Evolutionary conservation across 2,329 filamentous ascomycete genomes (phyloP), one percentile per base, ranked within the genome.

Genomic region (Epichloe typhina): DNA sequence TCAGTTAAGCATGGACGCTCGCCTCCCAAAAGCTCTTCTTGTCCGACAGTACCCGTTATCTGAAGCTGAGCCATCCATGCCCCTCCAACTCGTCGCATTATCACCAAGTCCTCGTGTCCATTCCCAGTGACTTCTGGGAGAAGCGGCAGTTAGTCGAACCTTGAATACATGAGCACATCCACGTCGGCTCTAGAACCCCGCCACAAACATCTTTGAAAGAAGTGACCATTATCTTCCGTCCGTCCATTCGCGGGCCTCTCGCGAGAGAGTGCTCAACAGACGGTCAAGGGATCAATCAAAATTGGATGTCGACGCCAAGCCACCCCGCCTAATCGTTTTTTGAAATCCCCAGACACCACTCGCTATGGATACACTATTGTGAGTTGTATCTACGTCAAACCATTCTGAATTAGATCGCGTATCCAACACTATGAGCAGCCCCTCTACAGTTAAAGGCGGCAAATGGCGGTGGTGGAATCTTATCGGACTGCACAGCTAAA

Each of bases 301-400:
- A 9, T 21, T 31, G 26, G 42, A 31, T 15, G 23, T 46, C 1
- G 44, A 8, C 21, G 8, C 13, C 46, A 35, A 23, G 11, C 40
- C 17, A 31, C 8, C 19, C 26, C 19, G 26, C 39, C n/a, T 37
- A 15, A 15, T 5, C 9, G 8, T 19, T n/a, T 19, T n/a, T 31
- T 5, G 21, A 31, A 15, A 35, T 21, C 15, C 13, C n/a, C 31
- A 6, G 11, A 21, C 40, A 13, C 17, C 19, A 21, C 40, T 26
- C 13, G 36, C n/a, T 11, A 82, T 82, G 79, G 79, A 82, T 64
- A 82, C 79, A 53, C 64, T 82, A 60, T 69, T 82, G 77, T 81
- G 71, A 67, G 78, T 76, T 36, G 21, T n/a, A 35, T 15, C 13
- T 21, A 15, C 8, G 2, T 37, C 5, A 15, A 15, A 33, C 7